Base-by-base conservation (phyloP, 2,329 filamentous ascomycete genomes). In the Fusarium sp. region DNA sequence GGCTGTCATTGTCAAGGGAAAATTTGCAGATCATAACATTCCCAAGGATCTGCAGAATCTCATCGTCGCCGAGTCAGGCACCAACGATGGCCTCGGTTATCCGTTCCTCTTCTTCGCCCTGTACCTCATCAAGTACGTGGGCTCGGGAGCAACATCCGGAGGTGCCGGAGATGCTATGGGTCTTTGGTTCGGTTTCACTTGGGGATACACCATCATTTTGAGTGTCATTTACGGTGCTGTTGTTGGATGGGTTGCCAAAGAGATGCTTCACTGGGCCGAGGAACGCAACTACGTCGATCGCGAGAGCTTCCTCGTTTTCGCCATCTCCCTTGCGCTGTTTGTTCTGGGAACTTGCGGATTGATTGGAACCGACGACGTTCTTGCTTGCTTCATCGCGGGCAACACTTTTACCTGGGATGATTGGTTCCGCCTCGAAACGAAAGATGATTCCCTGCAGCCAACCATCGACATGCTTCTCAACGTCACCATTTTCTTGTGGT, bases 381-480 rank as follows among this genome's bases (percentile, higher is more conserved):
- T 98, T 8, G 95, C 95, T 2, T 97, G 95, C 84, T 98, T 98
- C 80, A 92, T 98, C 76, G 95, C 95, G 3, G 95, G 95, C 2
- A 98, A 97, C 79, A 90, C 90, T 1, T 97, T 98, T 76, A 97
- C 94, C 0, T 96, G 94, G 91, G 95, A 97, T 80, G 95, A 97
- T 83, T 97, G 94, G 95, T 98, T 98, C 83, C 92, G 95, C 0
- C 86, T 96, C 1, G 94, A 97, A 82, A 98, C 95, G 0, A 86
- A 93, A 77, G 95, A 98, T 76, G 96, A 98, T 79, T 95, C 94
- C 2, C 88, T 98, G n/a, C 95, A 98, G 80, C 95, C 95, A 0
- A 98, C 95, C 0, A 93, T 98, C 54, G 95, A 98, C 81, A 97
- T 98, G 95, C 87, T 98, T 2, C 91, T 98, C 67, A 98, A 98